phyloP scores from a whole-genome alignment of 164 flowering plant genomes.

The Warburgia ugandensis region DNA sequence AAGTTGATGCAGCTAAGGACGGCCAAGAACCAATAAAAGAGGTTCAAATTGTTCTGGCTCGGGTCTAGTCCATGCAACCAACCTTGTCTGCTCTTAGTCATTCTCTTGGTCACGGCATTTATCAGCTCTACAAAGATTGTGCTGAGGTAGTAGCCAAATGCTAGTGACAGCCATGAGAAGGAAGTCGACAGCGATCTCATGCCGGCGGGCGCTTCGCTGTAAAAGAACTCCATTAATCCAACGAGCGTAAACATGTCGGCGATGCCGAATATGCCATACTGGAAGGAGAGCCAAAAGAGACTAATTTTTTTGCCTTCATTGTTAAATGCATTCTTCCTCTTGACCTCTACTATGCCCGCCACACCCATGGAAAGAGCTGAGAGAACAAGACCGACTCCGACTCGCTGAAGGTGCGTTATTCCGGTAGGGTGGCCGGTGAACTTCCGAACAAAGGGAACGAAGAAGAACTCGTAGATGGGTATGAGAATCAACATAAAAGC shows the following conservation, averaged over 20 bases:
- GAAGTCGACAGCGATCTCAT: constrained; percentile 68
- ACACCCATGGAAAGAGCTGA: constrained; percentile 48
- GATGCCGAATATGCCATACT: constrained; percentile 51
- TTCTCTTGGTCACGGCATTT: constrained; percentile 35
- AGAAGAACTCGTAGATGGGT: constrained; percentile 47
- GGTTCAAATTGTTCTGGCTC: constrained; percentile 36
- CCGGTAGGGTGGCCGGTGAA: constrained; percentile 49
- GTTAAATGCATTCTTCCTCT: too few species aligned
- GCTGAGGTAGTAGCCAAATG: constrained; percentile 62
- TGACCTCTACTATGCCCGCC: constrained; percentile 50
- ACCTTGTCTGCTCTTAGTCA: constrained; percentile 32
- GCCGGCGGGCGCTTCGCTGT: constrained; percentile 52
- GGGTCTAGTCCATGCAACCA: constrained; percentile 47
- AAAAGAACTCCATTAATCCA: constrained; percentile 59
- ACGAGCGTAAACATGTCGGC: constrained; percentile 71
- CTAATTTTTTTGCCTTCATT: constrained; percentile 32
- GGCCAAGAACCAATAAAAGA: constrained; percentile 66
- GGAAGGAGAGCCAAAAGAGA: constrained; percentile 60
- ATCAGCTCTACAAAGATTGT: constrained; percentile 40
- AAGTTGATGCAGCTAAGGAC: constrained; percentile 35
- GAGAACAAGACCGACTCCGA: constrained; percentile 57
- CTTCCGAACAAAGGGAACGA: constrained; percentile 53
- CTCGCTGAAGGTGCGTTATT: constrained; percentile 59
- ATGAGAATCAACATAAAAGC: constrained; percentile 45
- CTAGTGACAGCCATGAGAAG: constrained; percentile 42